Evolutionary conservation across 2,329 filamentous ascomycete species (phyloP), one percentile per base, ranked within the genome.

Genomic region (Dactylellina leptospora): DNA sequence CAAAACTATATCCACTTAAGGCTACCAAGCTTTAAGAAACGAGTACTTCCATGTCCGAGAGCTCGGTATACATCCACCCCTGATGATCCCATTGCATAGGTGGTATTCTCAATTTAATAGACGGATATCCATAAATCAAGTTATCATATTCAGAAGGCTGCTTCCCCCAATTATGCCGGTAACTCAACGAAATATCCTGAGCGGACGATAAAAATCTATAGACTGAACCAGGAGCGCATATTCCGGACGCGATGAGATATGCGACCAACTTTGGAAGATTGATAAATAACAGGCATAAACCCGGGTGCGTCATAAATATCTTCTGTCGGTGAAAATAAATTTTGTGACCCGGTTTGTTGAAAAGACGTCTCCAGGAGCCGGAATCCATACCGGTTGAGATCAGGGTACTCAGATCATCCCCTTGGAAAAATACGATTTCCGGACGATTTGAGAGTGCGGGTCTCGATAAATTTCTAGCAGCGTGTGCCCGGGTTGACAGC

Each of bases 41-140:
- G 6, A 60, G 16, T 27, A 60, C 55, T 16, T 36, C 42, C 42
- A 60, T 50, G 27, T 42, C 40, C 20, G 28, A 16, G 6, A 50
- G 20, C 33, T 60, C 55, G 4, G 55, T 60, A 60, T 50, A 60
- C 20, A 38, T 50, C 55, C 55, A 60, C 16, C 55, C 44, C 8
- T 48, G 22, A 48, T 60, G 42, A 11, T 38, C 11, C 55, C 55
- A 60, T 28, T 40, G 11, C 8, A 16, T 16, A 2, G 44, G 13
- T 9, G 55, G 55, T 11, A 60, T 48, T 25, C 55, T 30, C n/a
- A 60, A 22, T 10, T 33, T 10, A 20, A 60, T 38, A n/a, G 28
- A 22, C n/a, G 55, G 55, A 50, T 60, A 60, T 16, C 5, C 5
- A 18, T 60, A 48, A 10, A n/a, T n/a, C n/a, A n/a, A n/a, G n/a